phyloP scores from a whole-genome alignment of 2,329 filamentous ascomycete genomes.

The Beauveria sp. region DNA sequence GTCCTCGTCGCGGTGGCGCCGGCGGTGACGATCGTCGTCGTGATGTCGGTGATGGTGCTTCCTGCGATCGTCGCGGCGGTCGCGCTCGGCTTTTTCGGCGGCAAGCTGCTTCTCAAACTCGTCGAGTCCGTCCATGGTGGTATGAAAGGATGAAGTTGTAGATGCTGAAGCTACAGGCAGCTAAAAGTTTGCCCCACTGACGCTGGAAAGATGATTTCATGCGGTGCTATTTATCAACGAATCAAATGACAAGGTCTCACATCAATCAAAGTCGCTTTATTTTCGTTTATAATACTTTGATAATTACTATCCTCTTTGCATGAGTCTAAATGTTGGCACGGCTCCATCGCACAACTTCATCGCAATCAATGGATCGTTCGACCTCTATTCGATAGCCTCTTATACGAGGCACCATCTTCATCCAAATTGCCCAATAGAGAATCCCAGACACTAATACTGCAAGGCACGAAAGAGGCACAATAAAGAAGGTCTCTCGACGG shows the following conservation, averaged over 20 bases:
- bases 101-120: conserved; percentile 76
- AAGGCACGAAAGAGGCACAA: conserved; percentile 48
- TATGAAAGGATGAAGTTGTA: background rate
- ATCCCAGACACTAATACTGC: conserved; percentile 42
- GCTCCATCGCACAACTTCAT: conserved; percentile 34
- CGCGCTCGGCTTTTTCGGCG: conserved; percentile 50
- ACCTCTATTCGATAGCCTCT: conserved; percentile 43
- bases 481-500: conserved; percentile 47
- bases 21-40: conserved; percentile 24
- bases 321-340: background rate
- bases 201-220: background rate
- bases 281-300: background rate
- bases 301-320: background rate
- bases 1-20: conserved; percentile 33
- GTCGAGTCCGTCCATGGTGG: conserved; percentile 45
- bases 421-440: conserved; percentile 47
- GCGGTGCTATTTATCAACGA: background rate
- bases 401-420: conserved; percentile 39
- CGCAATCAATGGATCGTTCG: conserved; percentile 32
- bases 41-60: conserved; percentile 27
- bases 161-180: background rate
- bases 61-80: conserved; percentile 29
- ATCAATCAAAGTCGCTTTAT: background rate
- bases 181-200: conserved; percentile 7
- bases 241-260: background rate